A percentile compares a stretch with the other conserved stretches of the same genome.
Evolutionary conservation across 2,329 filamentous ascomycete species (phyloP).

Genomic region (Exophiala oligosperma): DNA sequence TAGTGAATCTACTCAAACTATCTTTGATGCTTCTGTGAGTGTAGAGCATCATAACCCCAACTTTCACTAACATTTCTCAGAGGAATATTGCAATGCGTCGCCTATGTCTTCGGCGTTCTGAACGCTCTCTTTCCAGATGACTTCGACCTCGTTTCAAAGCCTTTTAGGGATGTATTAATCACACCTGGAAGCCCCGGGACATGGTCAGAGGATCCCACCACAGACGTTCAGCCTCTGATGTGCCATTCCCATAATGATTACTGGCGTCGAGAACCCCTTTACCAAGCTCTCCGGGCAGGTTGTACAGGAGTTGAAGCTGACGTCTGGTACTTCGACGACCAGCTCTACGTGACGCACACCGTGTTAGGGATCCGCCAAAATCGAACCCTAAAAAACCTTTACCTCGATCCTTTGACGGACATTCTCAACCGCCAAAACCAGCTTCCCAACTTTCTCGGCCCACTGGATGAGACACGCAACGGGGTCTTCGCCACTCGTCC

Average conservation of each 20-base stretch:
- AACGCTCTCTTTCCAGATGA: slow-evolving; percentile 44
- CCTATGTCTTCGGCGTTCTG: slow-evolving; percentile 37
- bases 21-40: background rate
- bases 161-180: slow-evolving; percentile 36
- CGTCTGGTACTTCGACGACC: slow-evolving; percentile 47
- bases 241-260: slow-evolving; percentile 63
- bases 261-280: slow-evolving; percentile 55
- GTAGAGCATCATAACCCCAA: background rate
- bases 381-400: slow-evolving; percentile 52
- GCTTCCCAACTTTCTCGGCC: slow-evolving; percentile 31
- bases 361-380: slow-evolving; percentile 45
- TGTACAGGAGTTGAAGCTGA: slow-evolving; percentile 60
- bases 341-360: slow-evolving; percentile 58
- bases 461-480: too few relatives aligned
- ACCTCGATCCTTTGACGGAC: slow-evolving; percentile 51
- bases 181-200: too few relatives aligned
- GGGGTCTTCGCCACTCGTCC: too few relatives aligned
- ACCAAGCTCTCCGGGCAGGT: slow-evolving; percentile 53
- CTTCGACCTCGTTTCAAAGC: slow-evolving; percentile 35
- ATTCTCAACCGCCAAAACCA: slow-evolving; percentile 53
- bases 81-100: slow-evolving; percentile 29
- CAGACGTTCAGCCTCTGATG: slow-evolving; percentile 48
- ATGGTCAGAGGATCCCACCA: slow-evolving; percentile 33
- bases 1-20: background rate
- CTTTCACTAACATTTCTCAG: background rate